Base-by-base conservation (phyloP, 2,329 filamentous ascomycete genomes). In the Talaromyces amestolkiae region DNA sequence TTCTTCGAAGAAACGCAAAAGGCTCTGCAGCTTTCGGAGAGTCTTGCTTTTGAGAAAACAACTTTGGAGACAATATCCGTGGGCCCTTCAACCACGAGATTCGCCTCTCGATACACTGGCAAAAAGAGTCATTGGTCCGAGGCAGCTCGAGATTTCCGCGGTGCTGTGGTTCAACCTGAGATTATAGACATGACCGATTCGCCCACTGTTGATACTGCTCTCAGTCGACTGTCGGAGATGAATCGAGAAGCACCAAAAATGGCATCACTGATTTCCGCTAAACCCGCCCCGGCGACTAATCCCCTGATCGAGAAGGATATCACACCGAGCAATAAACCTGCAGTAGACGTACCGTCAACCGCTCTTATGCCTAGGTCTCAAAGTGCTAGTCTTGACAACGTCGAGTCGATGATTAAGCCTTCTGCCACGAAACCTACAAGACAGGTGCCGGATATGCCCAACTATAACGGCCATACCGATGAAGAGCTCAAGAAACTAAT, bases 51-150 rank as follows among this genome's bases (percentile, higher is more conserved):
- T 8, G 39, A 22, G 10, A 41, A 51, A 2, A 35, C 11, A 9
- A n/a, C n/a, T n/a, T 13, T 33, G 3, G 27, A 24, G 8, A 51
- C 35, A 3, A 27, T 9, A 19, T 61, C 54, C n/a, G 64, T 35
- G 33, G 39, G 47, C 9, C 47, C 39, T n/a, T 61, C 45, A 22
- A 11, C 65, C 15, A 68, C 64, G 58, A 56, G 58, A 11, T 63
- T 69, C 37, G 63, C 70, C 35, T 72, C 73, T 49, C 71, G 71
- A 54, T 70, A 76, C 45, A 70, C 68, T 19, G 68, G 72, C 24
- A 73, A 71, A 4, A 76, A 75, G 64, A 81, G 84, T 63, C 80
- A 95, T 1, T 96, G 92, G 92, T 82, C 83, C 65, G 89, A 87
- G 45, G 89, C 87, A 5, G 86, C 90, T 27, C 84, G 91, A 68